phyloP scores from a whole-genome alignment of 176 grass and related monocot species.

The Raddia guianensis region DNA sequence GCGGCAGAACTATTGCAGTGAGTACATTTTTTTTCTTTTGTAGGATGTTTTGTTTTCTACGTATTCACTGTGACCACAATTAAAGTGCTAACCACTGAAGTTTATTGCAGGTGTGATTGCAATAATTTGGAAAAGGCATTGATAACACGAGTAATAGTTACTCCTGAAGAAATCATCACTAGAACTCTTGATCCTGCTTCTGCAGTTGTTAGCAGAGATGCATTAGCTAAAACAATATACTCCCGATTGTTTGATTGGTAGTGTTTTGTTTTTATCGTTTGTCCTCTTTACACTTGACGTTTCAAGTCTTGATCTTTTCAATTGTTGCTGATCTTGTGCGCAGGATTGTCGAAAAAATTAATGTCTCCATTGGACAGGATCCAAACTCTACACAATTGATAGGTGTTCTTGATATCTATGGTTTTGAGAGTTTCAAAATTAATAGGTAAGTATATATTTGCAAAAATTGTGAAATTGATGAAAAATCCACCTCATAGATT shows the following conservation, averaged over 20 bases:
- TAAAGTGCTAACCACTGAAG: slow-evolving; percentile 44
- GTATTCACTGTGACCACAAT: slow-evolving; percentile 30
- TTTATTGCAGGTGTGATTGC: slow-evolving; percentile 80
- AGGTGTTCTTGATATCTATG: slow-evolving; percentile 99
- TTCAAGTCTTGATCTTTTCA: slow-evolving; percentile 27
- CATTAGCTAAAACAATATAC: slow-evolving; percentile 94
- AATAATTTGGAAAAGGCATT: slow-evolving; percentile 87
- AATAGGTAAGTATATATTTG: slow-evolving; percentile 73
- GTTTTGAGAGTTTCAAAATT: slow-evolving; percentile 99
- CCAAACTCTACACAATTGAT: slow-evolving; percentile 96
- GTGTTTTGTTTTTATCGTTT: slow-evolving; percentile 26
- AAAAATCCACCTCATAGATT: not conserved
- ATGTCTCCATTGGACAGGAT: slow-evolving; percentile 98
- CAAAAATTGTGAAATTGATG: slow-evolving; percentile 9
- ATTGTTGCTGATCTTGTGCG: slow-evolving; percentile 33
- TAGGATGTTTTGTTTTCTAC: slow-evolving; percentile 20
- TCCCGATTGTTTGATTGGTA: slow-evolving; percentile 99
- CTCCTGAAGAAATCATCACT: slow-evolving; percentile 99
- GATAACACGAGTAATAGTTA: slow-evolving; percentile 95
- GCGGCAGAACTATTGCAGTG: slow-evolving; percentile 88
- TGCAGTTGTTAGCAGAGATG: slow-evolving; percentile 94
- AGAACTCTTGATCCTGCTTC: slow-evolving; percentile 96
- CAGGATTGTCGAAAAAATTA: slow-evolving; percentile 99
- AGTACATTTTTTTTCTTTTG: slow-evolving; percentile 40
- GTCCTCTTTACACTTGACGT: slow-evolving; percentile 32